These are phyloP conservation scores for Chenopodium album DNA, from an alignment of 148 eudicot genomes.

Conservation along the genomic window DNA sequence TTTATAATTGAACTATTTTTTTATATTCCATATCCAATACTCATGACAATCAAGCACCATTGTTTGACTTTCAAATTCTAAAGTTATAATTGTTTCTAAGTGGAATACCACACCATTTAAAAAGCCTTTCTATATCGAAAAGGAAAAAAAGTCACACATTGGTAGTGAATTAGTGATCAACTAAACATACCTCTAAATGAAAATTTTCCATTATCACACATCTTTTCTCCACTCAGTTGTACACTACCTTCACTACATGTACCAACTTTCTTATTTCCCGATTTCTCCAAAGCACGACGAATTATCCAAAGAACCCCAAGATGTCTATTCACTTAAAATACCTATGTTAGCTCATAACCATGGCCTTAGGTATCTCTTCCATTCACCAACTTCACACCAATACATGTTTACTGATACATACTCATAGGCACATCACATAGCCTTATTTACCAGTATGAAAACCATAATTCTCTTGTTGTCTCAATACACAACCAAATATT, in stretches of 20 bases:
- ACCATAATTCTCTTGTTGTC: background rate
- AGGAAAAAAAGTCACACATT: too few species aligned
- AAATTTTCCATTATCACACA: background rate
- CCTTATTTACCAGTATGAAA: background rate
- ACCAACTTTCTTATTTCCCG: background rate
- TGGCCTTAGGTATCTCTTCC: background rate
- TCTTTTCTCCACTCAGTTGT: background rate
- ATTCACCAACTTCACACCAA: background rate
- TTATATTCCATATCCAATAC: too few species aligned
- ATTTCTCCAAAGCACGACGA: background rate
- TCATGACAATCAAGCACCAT: too few species aligned
- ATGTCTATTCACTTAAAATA: too few species aligned
- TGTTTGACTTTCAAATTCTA: too few species aligned
- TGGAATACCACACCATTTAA: background rate
- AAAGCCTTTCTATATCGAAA: background rate
- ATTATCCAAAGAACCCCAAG: too few species aligned
- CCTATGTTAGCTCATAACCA: too few species aligned
- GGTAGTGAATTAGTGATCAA: conserved; percentile 3
- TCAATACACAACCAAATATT: background rate
- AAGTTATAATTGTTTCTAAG: background rate
- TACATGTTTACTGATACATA: background rate
- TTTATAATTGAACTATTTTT: too few species aligned
- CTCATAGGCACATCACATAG: background rate
- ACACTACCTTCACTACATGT: background rate
- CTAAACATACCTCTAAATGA: background rate